Base-by-base conservation (phyloP, 352 stramenopile genomes). In the Pilasporangium apinafurcum region DNA sequence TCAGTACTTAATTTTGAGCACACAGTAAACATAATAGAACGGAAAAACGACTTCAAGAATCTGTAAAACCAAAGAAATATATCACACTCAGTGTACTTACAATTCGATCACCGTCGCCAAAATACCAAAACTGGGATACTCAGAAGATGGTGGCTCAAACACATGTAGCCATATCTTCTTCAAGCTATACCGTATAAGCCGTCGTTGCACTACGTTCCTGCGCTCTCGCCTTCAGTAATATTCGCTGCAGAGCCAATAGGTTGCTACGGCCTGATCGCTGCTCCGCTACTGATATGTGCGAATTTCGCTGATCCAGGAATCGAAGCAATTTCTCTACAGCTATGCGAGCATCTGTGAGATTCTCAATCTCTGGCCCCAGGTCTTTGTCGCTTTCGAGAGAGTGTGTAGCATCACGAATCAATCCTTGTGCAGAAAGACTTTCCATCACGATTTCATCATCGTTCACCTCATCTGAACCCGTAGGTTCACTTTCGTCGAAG, bases 361-460 rank as follows among this genome's bases (percentile, higher is more conserved):
- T 60, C 25, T 64, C 41, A 14, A 80, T 48, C 20, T 73, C 54
- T 2, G 64, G 43, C 1, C 12, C 31, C 35, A 64, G 40, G 26
- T 72, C 62, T 26, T 36, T 48, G 17, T 61, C 61, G 26, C 58
- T 49, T 21, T 41, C 42, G 14, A 71, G 31, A 20, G 44, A 38
- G 13, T 58, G 61, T 18, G 57, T 50, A 6, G 61, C 46, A 37
- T 83, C 69, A 31, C 69, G 64, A 21, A 83, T 59, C 42, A 83
- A 44, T 0, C 69, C 69, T 24, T 83, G 69, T 2, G 68, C 46
- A 21, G 69, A 71, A 39, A 83, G 51, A 40, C 69, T 83, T 42
- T 79, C 69, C 17, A 83, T 54, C 24, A 83, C 66, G 21, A 83
- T 83, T 39, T 80, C 69, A 35, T 83, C 70, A 37, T 83, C 69